phyloP scores from a whole-genome alignment of 2,329 filamentous ascomycete species.

The Ilyonectria robusta region DNA sequence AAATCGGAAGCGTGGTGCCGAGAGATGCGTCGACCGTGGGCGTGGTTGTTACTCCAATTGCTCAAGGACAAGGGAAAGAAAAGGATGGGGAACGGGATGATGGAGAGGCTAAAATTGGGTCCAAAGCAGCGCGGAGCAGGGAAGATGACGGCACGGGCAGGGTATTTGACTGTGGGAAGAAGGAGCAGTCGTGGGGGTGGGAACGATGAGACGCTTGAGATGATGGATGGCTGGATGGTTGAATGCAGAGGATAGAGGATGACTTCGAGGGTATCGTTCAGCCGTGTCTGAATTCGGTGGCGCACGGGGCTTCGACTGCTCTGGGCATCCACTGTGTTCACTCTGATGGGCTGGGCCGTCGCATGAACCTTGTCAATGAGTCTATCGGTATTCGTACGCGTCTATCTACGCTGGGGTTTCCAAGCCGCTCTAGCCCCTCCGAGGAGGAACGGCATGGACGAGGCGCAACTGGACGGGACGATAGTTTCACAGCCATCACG shows the following conservation, averaged over 20 bases:
- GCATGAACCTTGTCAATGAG: constrained; percentile 25
- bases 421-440: not conserved
- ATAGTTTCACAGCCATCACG: not conserved
- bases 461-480: not conserved
- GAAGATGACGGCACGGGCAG: not conserved
- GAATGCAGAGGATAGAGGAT: constrained; percentile 1
- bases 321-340: not conserved
- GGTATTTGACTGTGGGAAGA: not conserved
- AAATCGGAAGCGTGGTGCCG: constrained; percentile 42
- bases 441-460: not conserved
- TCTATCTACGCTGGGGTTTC: not conserved
- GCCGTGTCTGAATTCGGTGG: constrained; percentile 14
- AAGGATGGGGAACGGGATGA: constrained; percentile 13
- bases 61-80: constrained; percentile 10
- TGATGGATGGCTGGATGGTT: not conserved
- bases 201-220: not conserved
- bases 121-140: not conserved
- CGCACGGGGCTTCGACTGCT: constrained; percentile 20
- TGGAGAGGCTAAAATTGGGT: constrained; percentile 23
- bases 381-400: constrained; percentile 27
- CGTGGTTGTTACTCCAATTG: constrained; percentile 21
- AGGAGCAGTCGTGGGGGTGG: constrained; percentile 15
- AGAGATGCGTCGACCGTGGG: constrained; percentile 32
- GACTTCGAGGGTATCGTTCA: not conserved
- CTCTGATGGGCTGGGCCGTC: constrained; percentile 11